A percentile compares a stretch with the other conserved stretches of the same genome.
Conservation (phyloP, 306 rosid genomes). For the Citrullus colocynthis region DNA sequence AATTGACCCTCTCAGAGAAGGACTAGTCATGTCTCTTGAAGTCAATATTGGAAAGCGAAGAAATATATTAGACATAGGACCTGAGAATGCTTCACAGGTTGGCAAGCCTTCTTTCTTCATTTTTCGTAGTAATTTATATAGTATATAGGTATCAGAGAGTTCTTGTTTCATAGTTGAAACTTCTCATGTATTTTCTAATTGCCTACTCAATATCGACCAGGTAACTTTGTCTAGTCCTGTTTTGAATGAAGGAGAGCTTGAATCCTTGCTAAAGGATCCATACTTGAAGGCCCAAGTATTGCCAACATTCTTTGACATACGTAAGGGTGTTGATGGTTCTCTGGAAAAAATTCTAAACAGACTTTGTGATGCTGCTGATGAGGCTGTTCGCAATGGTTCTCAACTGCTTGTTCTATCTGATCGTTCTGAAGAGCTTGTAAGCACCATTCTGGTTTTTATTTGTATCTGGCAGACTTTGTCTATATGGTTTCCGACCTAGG, state of each 20-base stretch:
- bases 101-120: constrained; percentile 6
- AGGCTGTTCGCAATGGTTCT: constrained; percentile 94
- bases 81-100: constrained; percentile 96
- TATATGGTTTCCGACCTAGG: not conserved
- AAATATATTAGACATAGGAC: constrained; percentile 88
- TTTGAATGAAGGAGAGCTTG: constrained; percentile 87
- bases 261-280: constrained; percentile 63
- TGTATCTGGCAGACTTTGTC: not conserved
- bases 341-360: constrained; percentile 53
- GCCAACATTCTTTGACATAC: constrained; percentile 75
- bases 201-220: constrained; percentile 22
- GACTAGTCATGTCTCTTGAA: constrained; percentile 98
- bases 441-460: constrained; percentile 13
- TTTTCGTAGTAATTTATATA: constrained; percentile 1
- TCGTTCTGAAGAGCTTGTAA: constrained; percentile 77
- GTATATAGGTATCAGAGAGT: not conserved
- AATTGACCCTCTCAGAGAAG: constrained; percentile 98
- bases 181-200: not conserved
- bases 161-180: constrained; percentile 8
- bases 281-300: constrained; percentile 63
- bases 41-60: constrained; percentile 78
- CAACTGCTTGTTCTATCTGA: constrained; percentile 89
- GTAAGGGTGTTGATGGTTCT: constrained; percentile 89
- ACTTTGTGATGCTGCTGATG: constrained; percentile 99
- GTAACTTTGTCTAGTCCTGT: constrained; percentile 91